A percentile compares a stretch with the other conserved stretches of the same genome.
phyloP scores from a whole-genome alignment of 257 asterid species.

The Ocimum tenuiflorum region DNA sequence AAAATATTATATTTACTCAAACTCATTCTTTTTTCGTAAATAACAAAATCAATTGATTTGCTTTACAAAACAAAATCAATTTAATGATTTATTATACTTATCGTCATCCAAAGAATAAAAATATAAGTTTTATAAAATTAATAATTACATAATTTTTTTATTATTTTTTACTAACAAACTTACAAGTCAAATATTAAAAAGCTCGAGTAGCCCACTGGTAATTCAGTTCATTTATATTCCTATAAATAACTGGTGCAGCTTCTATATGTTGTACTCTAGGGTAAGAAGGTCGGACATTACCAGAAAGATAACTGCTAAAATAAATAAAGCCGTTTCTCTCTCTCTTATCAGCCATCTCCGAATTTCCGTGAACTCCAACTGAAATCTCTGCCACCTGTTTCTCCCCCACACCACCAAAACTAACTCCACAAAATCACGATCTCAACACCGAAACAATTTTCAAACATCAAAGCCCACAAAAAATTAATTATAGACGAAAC shows the following conservation, averaged over 20 bases:
- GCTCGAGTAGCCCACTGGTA: too few relatives aligned
- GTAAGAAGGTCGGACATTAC: slow-evolving; percentile 3
- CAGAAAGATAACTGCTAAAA: not conserved
- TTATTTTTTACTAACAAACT: too few relatives aligned
- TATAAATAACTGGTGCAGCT: not conserved
- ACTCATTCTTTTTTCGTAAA: too few relatives aligned
- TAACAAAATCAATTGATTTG: too few relatives aligned
- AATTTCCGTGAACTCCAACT: slow-evolving; percentile 29
- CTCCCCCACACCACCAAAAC: not conserved
- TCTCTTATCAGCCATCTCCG: slow-evolving; percentile 16
- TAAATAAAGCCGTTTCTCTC: slow-evolving; percentile 2
- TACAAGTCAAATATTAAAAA: too few relatives aligned
- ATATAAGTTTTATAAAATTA: too few relatives aligned
- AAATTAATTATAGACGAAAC: slow-evolving; percentile 1
- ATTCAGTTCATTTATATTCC: too few relatives aligned
- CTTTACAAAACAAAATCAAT: too few relatives aligned
- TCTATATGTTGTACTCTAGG: not conserved
- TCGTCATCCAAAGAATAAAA: too few relatives aligned
- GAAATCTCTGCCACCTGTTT: slow-evolving; percentile 26
- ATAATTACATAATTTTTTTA: too few relatives aligned
- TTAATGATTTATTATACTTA: too few relatives aligned
- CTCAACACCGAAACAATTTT: not conserved
- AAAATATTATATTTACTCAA: too few relatives aligned
- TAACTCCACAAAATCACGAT: not conserved
- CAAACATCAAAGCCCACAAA: not conserved